phyloP scores from a whole-genome alignment of 495 filamentous ascomycete species.

The Aspergillus kassunensis region DNA sequence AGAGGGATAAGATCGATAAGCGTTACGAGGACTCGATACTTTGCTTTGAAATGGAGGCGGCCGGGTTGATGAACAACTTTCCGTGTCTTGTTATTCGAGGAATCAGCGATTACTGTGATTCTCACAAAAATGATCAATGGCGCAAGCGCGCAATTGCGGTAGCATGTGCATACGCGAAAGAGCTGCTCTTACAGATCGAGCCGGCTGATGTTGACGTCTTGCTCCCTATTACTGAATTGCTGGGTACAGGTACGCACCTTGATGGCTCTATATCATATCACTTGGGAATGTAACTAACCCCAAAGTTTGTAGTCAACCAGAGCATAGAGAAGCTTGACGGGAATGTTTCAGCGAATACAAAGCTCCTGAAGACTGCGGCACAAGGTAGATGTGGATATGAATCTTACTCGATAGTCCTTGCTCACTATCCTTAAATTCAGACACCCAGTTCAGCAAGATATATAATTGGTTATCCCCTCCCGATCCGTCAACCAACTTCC shows the following conservation, averaged over 20 bases:
- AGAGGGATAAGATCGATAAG: conserved; percentile 1
- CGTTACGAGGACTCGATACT: background rate
- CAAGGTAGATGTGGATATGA: too few species aligned
- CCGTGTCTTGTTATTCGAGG: background rate
- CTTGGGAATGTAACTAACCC: too few species aligned
- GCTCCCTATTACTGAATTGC: too few species aligned
- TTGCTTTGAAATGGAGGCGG: background rate
- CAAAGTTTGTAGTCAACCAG: too few species aligned
- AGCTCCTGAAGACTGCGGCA: too few species aligned
- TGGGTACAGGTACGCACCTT: too few species aligned
- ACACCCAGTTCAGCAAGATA: too few species aligned
- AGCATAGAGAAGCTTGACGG: too few species aligned
- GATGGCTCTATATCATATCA: too few species aligned
- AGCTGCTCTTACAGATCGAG: conserved; percentile 2
- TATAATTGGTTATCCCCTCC: conserved; percentile 17
- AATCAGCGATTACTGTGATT: background rate
- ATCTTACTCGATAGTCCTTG: too few species aligned
- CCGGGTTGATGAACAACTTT: background rate
- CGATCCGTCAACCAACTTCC: conserved; percentile 17
- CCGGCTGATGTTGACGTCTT: background rate
- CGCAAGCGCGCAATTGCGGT: background rate
- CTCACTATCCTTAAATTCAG: too few species aligned
- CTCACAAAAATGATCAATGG: conserved; percentile 1
- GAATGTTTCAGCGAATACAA: too few species aligned
- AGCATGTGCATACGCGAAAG: background rate